Conservation (phyloP, 164 flowering plant genomes). For the Liquidambar formosana region DNA sequence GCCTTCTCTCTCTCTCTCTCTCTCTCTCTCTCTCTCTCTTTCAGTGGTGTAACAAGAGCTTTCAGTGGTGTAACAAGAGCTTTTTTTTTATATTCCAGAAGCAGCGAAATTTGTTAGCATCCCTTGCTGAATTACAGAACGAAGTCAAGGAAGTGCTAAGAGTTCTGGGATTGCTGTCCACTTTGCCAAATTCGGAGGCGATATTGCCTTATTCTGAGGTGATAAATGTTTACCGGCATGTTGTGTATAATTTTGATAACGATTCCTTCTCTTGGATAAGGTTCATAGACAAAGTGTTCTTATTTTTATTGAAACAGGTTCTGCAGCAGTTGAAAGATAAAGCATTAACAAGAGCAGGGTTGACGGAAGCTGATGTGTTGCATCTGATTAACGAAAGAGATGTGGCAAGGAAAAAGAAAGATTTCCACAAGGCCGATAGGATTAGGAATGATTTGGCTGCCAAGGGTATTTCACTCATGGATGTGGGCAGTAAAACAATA, state of each 20-base stretch:
- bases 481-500: slow-evolving; percentile 52
- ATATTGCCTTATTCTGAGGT: slow-evolving; percentile 56
- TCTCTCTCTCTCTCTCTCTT: neutral
- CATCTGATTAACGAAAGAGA: slow-evolving; percentile 61
- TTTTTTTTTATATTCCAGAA: slow-evolving; percentile 32
- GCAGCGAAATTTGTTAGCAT: slow-evolving; percentile 35
- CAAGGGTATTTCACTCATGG: slow-evolving; percentile 86
- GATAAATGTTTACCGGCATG: slow-evolving; percentile 1
- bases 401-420: slow-evolving; percentile 61
- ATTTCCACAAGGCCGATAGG: slow-evolving; percentile 56
- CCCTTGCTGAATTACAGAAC: slow-evolving; percentile 51
- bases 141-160: slow-evolving; percentile 55
- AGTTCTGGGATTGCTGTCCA: slow-evolving; percentile 60
- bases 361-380: slow-evolving; percentile 57
- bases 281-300: neutral
- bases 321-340: slow-evolving; percentile 66
- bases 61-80: neutral
- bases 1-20: neutral
- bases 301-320: slow-evolving; percentile 41
- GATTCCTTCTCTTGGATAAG: too few species aligned
- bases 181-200: slow-evolving; percentile 58
- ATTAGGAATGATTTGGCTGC: slow-evolving; percentile 54
- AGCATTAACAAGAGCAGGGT: slow-evolving; percentile 68
- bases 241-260: too few species aligned
- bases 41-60: neutral